These are phyloP conservation scores for Trichoderma orchidacearum DNA, from an alignment of 495 filamentous ascomycete genomes.

Conservation along the genomic window DNA sequence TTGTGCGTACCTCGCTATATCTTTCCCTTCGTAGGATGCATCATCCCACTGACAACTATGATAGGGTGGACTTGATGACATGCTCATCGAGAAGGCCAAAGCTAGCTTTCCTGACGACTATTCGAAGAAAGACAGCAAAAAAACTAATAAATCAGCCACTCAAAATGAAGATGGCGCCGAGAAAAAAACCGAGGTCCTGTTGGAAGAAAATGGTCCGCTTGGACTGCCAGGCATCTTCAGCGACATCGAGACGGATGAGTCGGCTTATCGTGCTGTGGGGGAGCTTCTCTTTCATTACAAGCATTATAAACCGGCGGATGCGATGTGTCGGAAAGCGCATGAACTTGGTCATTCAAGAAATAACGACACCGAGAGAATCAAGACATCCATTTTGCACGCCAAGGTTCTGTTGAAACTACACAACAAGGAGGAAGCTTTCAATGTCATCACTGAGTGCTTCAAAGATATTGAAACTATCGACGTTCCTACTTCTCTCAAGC, in stretches of 20 bases:
- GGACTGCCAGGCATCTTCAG: not conserved
- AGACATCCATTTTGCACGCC: not conserved
- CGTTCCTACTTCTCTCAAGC: not conserved
- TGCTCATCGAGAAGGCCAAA: not conserved
- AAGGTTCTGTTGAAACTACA: not conserved
- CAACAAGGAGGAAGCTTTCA: not conserved
- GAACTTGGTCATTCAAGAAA: too few relatives aligned
- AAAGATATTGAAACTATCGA: not conserved
- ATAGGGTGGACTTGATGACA: not conserved
- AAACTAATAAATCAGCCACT: not conserved
- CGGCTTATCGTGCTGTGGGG: not conserved
- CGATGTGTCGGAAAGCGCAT: slow-evolving; percentile 3
- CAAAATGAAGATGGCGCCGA: not conserved
- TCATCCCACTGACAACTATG: too few relatives aligned
- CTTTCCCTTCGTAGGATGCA: not conserved
- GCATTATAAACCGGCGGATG: slow-evolving; percentile 1
- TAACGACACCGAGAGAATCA: not conserved
- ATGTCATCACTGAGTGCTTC: not conserved
- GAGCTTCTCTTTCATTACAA: not conserved
- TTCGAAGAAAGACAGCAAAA: not conserved
- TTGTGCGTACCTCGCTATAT: not conserved
- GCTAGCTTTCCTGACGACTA: not conserved
- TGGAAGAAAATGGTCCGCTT: not conserved
- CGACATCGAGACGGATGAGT: not conserved
- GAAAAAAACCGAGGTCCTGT: not conserved